Evolutionary conservation across 352 stramenopile genomes (phyloP), one percentile per base, ranked within the genome.

Genomic region (Phytopythium cucurbitacearum): DNA sequence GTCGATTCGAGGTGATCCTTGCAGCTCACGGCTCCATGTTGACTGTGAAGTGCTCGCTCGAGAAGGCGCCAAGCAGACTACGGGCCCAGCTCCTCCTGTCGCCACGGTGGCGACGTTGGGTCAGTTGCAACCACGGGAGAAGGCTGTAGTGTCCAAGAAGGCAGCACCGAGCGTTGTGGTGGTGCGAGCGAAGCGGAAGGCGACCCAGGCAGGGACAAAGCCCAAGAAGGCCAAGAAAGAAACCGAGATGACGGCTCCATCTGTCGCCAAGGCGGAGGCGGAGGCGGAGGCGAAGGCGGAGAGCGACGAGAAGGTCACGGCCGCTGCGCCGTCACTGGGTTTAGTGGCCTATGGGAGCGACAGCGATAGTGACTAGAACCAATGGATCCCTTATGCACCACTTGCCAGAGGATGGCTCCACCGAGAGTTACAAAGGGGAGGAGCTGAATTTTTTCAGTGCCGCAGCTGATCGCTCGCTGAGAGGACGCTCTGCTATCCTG

Each of bases 281-380:
- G 8, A 37, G 10, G 59, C 57, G 55, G 58, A 59, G 40, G 38
- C 41, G 38, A 53, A 46, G 37, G 34, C 59, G 13, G 51, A 51
- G 38, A 53, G 57, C 50, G 59, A 58, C 47, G 15, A 52, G 7
- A 62, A 68, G 7, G 15, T 40, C 3, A 59, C 58, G 53, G 33
- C 43, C 43, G 48, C 53, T 7, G 59, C 53, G 8, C 40, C 65
- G 47, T 53, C 62, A 37, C 55, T 87, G 13, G 70, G 72, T 1
- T 59, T 86, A 10, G 80, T 88, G 45, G 80, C 61, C 11, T 92
- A 92, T 48, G 64, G 63, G n/a, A 87, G 77, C 49, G 80, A 85
- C 46, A 92, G 79, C 59, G 79, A 87, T 41, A 83, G 63, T 48
- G 45, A 71, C 37, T 53, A 59, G 39, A 35, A 36, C 1, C 43